Base-by-base conservation (phyloP, 148 eudicot species). In the Chenopodium suecicum region DNA sequence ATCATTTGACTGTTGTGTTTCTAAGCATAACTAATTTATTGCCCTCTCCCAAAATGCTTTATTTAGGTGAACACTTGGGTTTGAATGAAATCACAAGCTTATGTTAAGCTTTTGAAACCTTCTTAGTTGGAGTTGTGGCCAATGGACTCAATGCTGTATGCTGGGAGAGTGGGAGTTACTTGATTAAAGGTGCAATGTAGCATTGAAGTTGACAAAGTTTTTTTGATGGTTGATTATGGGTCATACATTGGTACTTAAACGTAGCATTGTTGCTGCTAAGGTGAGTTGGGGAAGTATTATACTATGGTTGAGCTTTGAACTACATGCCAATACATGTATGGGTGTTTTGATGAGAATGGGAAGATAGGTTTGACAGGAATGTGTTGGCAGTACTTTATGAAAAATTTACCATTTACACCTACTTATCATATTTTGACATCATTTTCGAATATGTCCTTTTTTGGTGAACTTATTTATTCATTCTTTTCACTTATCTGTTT, bases 401-500 rank as follows among this genome's bases (percentile, higher is more conserved):
- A 9, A 65, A 41, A 41, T 4, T 29, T 32, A 52, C 2, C 17
- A 9, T 65, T 22, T 22, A 50, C 34, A 27, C 25, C 4, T 54
- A 27, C 17, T 56, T 2, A 2, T 10, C 25, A 62, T 62, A 5
- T 62, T 32, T 69, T 1, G n/a, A 12, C 41, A 16, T 71, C 4
- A 41, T 69, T 48, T 58, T 9, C 27, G 2, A 37, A 44, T 37
- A 58, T 79, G 75, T 54, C 52, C 81, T 25, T 67, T 75, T 65
- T 16, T 9, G 20, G 19, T 37, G 29, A 17, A 60, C 47, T 73
- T 23, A 1, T 63, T n/a, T 47, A 41, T 41, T 41, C 44, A 6
- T 41, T 41, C 44, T 41, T 41, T 41, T 41, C 44, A 5, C 7
- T 41, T 41, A 41, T 5, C 44, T 41, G 6, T 41, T 41, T 41